A percentile compares a stretch with the other conserved stretches of the same genome.
Conservation (phyloP, 2,329 filamentous ascomycete genomes). For the Parafenestella ontariensis region DNA sequence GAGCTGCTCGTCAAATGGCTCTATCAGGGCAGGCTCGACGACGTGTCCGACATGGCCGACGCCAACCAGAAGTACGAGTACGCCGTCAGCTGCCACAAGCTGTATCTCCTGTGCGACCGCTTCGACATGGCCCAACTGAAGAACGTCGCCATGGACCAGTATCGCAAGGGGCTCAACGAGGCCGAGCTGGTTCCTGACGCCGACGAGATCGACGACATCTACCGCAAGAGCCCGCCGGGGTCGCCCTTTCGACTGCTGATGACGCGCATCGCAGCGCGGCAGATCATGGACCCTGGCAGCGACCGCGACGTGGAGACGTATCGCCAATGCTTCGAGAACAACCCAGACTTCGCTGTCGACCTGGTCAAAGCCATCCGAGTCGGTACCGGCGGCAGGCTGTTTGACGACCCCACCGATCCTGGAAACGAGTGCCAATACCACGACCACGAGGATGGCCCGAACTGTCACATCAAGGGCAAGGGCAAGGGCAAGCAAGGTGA, state of each 20-base stretch:
- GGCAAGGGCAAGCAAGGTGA: conserved; percentile 47
- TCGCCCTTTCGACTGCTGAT: conserved; percentile 60
- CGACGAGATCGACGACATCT: conserved; percentile 62
- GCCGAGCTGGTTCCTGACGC: conserved; percentile 61
- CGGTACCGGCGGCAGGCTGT: conserved; percentile 58
- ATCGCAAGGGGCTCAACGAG: conserved; percentile 58
- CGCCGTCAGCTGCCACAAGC: conserved; percentile 61
- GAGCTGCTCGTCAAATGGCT: conserved; percentile 64
- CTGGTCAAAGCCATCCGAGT: conserved; percentile 60
- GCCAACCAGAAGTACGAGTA: conserved; percentile 61
- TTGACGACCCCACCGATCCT: conserved; percentile 59
- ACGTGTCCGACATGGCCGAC: conserved; percentile 54
- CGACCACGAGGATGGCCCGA: conserved; percentile 56
- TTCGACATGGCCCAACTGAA: conserved; percentile 60
- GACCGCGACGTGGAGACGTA: conserved; percentile 59
- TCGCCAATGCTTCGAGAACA: conserved; percentile 57
- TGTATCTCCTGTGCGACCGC: conserved; percentile 60
- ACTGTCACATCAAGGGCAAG: conserved; percentile 48
- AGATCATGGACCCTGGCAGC: conserved; percentile 63
- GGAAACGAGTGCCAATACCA: conserved; percentile 58
- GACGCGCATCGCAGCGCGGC: conserved; percentile 62
- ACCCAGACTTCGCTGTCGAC: conserved; percentile 61
- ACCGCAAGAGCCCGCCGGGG: conserved; percentile 52
- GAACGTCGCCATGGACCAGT: conserved; percentile 63
- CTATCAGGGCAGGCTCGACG: conserved; percentile 61